Evolutionary conservation across 116 monocot genomes (phyloP).

Genomic region (Thalassia testudinum): DNA sequence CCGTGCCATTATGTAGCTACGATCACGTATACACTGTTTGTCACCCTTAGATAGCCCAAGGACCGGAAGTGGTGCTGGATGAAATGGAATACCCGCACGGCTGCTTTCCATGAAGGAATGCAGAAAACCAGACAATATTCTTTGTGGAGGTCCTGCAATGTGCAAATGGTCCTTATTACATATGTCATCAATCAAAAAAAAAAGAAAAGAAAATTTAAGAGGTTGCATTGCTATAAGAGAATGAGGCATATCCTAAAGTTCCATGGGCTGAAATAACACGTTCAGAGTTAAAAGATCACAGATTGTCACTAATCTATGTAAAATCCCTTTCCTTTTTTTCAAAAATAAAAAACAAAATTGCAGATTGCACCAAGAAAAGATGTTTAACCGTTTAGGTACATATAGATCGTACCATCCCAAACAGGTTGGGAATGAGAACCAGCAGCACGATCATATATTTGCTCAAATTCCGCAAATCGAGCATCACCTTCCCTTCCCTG

Average conservation of each 20-base stretch:
- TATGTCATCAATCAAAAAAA: no score
- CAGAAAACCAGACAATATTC: slow-evolving; percentile 67
- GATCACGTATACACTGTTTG: slow-evolving; percentile 93
- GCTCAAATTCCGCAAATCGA: slow-evolving; percentile 56
- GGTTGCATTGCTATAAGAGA: no score
- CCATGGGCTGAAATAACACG: no score
- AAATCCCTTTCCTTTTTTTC: no score
- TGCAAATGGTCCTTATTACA: no score
- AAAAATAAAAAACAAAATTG: no score
- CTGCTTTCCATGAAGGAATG: slow-evolving; percentile 88
- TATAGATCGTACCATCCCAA: slow-evolving; percentile 52
- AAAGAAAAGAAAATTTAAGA: no score
- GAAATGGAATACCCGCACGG: slow-evolving; percentile 65
- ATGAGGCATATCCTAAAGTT: no score
- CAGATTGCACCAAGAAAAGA: no score
- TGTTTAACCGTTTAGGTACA: no score
- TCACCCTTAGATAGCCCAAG: slow-evolving; percentile 91
- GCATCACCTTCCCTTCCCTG: slow-evolving; percentile 25
- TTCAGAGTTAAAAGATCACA: no score
- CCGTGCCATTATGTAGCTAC: slow-evolving; percentile 90
- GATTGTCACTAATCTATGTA: no score
- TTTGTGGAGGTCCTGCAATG: slow-evolving; percentile 72
- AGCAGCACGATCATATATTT: slow-evolving; percentile 38
- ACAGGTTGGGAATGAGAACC: slow-evolving; percentile 25
- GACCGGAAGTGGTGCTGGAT: slow-evolving; percentile 57